Percentiles rank a stretch among this genome's conserved stretches.
Evolutionary conservation across 2,329 filamentous ascomycete genomes (phyloP).

Genomic region (Sclerotinia glacialis): DNA sequence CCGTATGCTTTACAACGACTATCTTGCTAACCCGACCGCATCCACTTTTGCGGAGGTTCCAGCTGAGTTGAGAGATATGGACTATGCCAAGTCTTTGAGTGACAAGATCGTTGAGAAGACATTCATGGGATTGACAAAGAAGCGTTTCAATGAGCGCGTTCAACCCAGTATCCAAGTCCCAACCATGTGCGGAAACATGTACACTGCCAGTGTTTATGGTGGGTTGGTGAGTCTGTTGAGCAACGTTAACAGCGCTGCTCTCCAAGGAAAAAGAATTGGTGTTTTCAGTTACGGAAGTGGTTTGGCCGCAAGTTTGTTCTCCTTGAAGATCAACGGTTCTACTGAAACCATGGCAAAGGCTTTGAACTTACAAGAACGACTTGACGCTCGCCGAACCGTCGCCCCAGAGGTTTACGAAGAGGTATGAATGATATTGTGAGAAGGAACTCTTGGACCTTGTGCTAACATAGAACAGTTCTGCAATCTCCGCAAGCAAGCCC

Average conservation of each 20-base stretch:
- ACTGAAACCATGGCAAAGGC: slow-evolving; percentile 65
- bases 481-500: slow-evolving; percentile 75
- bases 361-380: slow-evolving; percentile 66
- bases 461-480: slow-evolving; percentile 59
- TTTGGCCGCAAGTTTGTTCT: slow-evolving; percentile 65
- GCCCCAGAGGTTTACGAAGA: slow-evolving; percentile 71
- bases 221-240: slow-evolving; percentile 53
- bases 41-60: slow-evolving; percentile 71
- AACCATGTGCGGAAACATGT: slow-evolving; percentile 69
- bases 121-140: slow-evolving; percentile 81
- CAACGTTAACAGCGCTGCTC: slow-evolving; percentile 55
- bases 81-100: slow-evolving; percentile 73
- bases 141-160: slow-evolving; percentile 77
- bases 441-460: slow-evolving; percentile 5
- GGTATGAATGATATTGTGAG: slow-evolving; percentile 48
- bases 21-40: slow-evolving; percentile 65
- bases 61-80: slow-evolving; percentile 71
- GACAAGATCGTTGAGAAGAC: slow-evolving; percentile 85
- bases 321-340: slow-evolving; percentile 69
- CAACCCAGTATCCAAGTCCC: slow-evolving; percentile 70
- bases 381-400: slow-evolving; percentile 64
- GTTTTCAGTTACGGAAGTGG: slow-evolving; percentile 72
- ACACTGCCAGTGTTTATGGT: slow-evolving; percentile 58
- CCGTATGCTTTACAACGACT: slow-evolving; percentile 83
- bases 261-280: slow-evolving; percentile 54